phyloP scores from a whole-genome alignment of 2,329 filamentous ascomycete species.

The Penicillium oxalicum region DNA sequence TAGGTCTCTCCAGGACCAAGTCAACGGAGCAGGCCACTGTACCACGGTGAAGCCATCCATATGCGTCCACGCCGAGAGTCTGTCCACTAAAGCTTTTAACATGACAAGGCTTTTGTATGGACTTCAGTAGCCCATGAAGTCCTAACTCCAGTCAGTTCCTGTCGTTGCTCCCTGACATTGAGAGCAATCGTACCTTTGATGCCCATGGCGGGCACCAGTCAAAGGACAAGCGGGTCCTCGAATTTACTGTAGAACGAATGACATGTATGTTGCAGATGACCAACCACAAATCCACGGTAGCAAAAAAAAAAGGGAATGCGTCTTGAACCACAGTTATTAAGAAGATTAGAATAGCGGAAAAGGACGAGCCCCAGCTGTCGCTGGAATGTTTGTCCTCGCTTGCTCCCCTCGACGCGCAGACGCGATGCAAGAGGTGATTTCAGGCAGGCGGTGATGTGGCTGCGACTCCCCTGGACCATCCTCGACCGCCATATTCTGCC shows the following conservation, averaged over 20 bases:
- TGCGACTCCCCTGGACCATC: background rate
- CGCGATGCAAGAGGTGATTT: slow-evolving; percentile 20
- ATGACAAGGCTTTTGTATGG: slow-evolving; percentile 83
- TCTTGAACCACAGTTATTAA: no score
- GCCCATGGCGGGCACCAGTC: slow-evolving; percentile 36
- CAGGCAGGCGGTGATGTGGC: slow-evolving; percentile 15
- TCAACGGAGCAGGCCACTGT: slow-evolving; percentile 87
- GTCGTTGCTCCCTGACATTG: background rate
- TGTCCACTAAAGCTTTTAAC: slow-evolving; percentile 82
- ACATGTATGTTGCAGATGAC: slow-evolving; percentile 12
- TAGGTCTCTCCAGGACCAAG: slow-evolving; percentile 80
- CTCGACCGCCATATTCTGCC: slow-evolving; percentile 34
- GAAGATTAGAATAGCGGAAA: slow-evolving; percentile 6
- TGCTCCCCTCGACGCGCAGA: slow-evolving; percentile 28
- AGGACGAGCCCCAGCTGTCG: slow-evolving; percentile 20
- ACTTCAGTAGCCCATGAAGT: slow-evolving; percentile 85
- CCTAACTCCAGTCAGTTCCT: slow-evolving; percentile 46
- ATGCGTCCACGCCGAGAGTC: slow-evolving; percentile 90
- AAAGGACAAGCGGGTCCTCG: slow-evolving; percentile 25
- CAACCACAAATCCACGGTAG: slow-evolving; percentile 4
- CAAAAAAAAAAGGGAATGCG: slow-evolving; percentile 3
- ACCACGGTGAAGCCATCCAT: slow-evolving; percentile 96
- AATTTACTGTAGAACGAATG: slow-evolving; percentile 22
- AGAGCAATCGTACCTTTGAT: slow-evolving; percentile 36
- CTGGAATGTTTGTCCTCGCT: slow-evolving; percentile 30